phyloP scores from a whole-genome alignment of 108 stramenopile genomes.

The Skeletonema marinoi region DNA sequence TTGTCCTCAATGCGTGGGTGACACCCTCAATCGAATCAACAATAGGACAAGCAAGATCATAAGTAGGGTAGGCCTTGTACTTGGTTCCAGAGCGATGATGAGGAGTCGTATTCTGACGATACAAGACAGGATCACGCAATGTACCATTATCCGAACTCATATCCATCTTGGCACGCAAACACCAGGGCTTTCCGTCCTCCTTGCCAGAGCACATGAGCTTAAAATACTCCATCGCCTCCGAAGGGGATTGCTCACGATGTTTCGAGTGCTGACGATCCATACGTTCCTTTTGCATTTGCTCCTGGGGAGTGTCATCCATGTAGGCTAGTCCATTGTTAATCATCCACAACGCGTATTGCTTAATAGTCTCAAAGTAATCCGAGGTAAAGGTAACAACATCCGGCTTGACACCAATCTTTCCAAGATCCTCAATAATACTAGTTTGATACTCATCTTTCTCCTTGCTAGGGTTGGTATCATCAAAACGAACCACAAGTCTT shows the following conservation, averaged over 20 bases:
- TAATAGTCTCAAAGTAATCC: conserved; percentile 92
- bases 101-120: conserved; percentile 90
- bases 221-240: conserved; percentile 86
- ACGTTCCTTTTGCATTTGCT: conserved; percentile 89
- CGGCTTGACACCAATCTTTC: conserved; percentile 81
- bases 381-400: conserved; percentile 94
- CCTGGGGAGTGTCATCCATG: conserved; percentile 99
- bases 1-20: conserved; percentile 97
- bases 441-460: conserved; percentile 98
- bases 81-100: conserved; percentile 96
- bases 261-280: conserved; percentile 78
- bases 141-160: conserved; percentile 96
- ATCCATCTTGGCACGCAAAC: conserved; percentile 98
- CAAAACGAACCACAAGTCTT: conserved; percentile 91
- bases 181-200: conserved; percentile 87
- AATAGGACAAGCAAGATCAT: conserved; percentile 99
- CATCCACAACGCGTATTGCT: conserved; percentile 83
- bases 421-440: conserved; percentile 83
- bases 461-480: conserved; percentile 99
- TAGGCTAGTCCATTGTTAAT: conserved; percentile 94
- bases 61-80: conserved; percentile 99
- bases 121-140: conserved; percentile 98
- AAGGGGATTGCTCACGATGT: conserved; percentile 74
- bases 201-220: conserved; percentile 83
- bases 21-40: conserved; percentile 99